These are phyloP conservation scores for Dictyostelium brefeldianum DNA, from an alignment of 78 protist species.

Conservation along the genomic window DNA sequence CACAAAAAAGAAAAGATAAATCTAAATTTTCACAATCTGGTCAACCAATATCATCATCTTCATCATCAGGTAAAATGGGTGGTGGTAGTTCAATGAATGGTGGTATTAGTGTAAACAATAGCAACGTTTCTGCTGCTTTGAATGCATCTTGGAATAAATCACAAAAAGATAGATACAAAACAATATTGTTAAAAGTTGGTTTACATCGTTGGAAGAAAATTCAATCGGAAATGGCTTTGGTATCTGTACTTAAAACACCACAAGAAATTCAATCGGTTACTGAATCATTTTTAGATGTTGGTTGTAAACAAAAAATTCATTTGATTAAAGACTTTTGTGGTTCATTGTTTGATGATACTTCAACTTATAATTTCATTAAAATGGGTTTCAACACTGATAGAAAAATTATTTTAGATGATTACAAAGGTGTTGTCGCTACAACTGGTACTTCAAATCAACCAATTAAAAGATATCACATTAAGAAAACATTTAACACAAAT, in stretches of 20 bases:
- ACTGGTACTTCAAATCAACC: neutral
- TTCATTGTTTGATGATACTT: constrained; percentile 43
- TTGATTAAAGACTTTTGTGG: constrained; percentile 51
- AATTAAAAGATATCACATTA: neutral
- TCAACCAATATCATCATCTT: neutral
- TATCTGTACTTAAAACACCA: neutral
- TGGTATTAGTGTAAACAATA: neutral
- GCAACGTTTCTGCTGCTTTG: neutral
- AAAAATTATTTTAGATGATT: neutral
- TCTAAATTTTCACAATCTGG: neutral
- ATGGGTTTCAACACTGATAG: constrained; percentile 56
- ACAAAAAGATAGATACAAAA: constrained; percentile 52
- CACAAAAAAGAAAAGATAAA: neutral
- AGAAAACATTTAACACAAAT: neutral
- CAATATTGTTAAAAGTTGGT: constrained; percentile 23
- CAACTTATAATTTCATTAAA: constrained; percentile 39
- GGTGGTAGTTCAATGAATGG: neutral
- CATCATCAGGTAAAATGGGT: neutral
- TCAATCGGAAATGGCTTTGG: constrained; percentile 15
- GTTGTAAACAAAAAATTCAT: neutral
- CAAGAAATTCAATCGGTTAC: constrained; percentile 54
- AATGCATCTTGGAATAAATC: constrained; percentile 68
- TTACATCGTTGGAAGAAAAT: constrained; percentile 73
- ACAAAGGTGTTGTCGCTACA: neutral
- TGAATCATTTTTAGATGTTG: constrained; percentile 56